phyloP scores from a whole-genome alignment of 106 monocot genomes.

The Allium fistulosum region DNA sequence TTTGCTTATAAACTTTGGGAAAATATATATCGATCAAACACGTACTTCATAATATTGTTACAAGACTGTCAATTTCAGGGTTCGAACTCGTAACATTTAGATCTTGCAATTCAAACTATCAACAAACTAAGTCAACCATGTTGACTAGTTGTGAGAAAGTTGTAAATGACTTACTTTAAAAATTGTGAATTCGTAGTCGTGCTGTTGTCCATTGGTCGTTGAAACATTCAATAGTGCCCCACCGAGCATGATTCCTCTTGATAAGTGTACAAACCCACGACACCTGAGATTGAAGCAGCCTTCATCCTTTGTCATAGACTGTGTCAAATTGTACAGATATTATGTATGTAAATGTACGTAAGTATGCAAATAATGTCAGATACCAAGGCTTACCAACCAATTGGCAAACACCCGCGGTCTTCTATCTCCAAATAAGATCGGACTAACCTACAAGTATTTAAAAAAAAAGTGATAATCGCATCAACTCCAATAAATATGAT shows the following conservation, averaged over 20 bases:
- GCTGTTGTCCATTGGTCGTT: not conserved
- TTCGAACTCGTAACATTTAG: no score
- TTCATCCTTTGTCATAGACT: not conserved
- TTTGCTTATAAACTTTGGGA: no score
- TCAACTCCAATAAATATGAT: no score
- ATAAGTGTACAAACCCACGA: slow-evolving; percentile 6
- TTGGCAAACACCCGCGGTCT: slow-evolving; percentile 6
- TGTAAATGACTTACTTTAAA: slow-evolving; percentile 2
- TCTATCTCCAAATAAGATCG: not conserved
- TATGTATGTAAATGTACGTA: not conserved
- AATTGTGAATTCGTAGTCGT: not conserved
- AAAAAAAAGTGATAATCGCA: no score
- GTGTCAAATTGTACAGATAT: not conserved
- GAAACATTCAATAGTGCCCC: not conserved
- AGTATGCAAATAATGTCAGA: no score
- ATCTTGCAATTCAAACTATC: no score
- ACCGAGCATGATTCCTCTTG: not conserved
- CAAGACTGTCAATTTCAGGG: no score
- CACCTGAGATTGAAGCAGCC: slow-evolving; percentile 11
- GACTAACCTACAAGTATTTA: not conserved
- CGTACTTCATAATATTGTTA: no score
- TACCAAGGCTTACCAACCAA: not conserved
- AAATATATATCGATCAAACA: no score
- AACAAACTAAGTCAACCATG: no score
- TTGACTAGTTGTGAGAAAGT: no score